Evolutionary conservation across 164 flowering plant genomes (phyloP).

Genomic region (Chloranthus sessilifolius): DNA sequence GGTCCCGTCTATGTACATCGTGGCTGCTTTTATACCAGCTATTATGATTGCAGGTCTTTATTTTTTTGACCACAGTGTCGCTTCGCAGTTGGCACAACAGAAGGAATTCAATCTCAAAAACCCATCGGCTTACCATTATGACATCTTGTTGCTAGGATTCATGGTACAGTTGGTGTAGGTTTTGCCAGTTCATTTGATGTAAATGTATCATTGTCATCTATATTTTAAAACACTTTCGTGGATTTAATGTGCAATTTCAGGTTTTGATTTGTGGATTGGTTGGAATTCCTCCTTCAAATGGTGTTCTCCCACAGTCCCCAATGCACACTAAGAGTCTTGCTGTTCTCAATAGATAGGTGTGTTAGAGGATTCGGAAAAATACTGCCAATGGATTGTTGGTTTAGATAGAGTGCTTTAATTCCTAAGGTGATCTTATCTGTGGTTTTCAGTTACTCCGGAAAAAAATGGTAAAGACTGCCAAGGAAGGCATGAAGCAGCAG

Average conservation of each 20-base stretch:
- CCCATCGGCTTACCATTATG: conserved; percentile 49
- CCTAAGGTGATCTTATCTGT: not conserved
- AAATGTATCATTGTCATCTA: not conserved
- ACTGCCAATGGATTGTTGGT: not conserved
- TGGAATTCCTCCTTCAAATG: conserved; percentile 52
- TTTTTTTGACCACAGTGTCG: conserved; percentile 58
- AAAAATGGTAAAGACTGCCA: conserved; percentile 48
- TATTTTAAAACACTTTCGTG: not conserved
- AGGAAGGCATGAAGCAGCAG: conserved; percentile 36
- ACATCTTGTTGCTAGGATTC: conserved; percentile 41
- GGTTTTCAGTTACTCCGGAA: conserved; percentile 39
- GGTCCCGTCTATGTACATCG: conserved; percentile 41
- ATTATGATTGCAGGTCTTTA: conserved; percentile 50
- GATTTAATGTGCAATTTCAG: conserved; percentile 18
- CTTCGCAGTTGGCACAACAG: conserved; percentile 56
- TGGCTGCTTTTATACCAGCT: conserved; percentile 48
- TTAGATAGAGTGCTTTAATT: not conserved
- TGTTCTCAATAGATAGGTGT: conserved; percentile 45
- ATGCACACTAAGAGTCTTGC: conserved; percentile 62
- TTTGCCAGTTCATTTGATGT: not conserved
- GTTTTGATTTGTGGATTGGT: conserved; percentile 47
- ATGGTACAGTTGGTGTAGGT: conserved; percentile 24
- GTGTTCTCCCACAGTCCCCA: conserved; percentile 59
- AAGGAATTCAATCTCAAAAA: conserved; percentile 50
- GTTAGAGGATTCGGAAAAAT: conserved; percentile 1